Percentiles rank a stretch among this genome's conserved stretches.
Conservation (phyloP, 495 filamentous ascomycete genomes). For the Hypoxylon cercidicola region DNA sequence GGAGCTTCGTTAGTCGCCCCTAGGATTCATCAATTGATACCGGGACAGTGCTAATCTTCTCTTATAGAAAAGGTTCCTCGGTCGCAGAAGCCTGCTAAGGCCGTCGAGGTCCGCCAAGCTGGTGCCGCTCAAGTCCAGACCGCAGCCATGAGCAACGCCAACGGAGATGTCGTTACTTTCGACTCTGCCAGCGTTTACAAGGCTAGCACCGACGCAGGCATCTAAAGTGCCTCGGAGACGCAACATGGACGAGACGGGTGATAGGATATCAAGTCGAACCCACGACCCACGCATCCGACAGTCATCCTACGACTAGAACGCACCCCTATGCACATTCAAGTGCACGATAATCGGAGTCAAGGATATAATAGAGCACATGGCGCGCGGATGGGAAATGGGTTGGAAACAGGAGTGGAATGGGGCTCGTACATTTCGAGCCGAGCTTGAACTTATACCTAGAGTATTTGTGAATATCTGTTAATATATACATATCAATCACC, state of each 20-base stretch:
- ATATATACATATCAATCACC: slow-evolving; percentile 37
- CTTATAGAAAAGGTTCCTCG: slow-evolving; percentile 38
- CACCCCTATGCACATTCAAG: slow-evolving; percentile 1
- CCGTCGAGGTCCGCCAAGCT: slow-evolving; percentile 43
- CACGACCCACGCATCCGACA: slow-evolving; percentile 23
- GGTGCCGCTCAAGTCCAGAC: slow-evolving; percentile 41
- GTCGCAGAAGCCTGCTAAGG: slow-evolving; percentile 33
- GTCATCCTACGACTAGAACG: slow-evolving; percentile 15
- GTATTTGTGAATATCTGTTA: slow-evolving; percentile 44
- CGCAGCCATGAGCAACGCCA: slow-evolving; percentile 54
- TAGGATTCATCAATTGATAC: neutral
- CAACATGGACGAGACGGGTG: neutral
- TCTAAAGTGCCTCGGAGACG: slow-evolving; percentile 31
- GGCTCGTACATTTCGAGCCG: slow-evolving; percentile 34
- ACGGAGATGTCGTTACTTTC: slow-evolving; percentile 55
- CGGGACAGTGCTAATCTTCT: slow-evolving; percentile 6
- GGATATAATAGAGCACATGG: slow-evolving; percentile 28
- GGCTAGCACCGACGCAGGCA: slow-evolving; percentile 37
- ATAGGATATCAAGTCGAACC: slow-evolving; percentile 14
- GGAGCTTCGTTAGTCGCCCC: slow-evolving; percentile 41
- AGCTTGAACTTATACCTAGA: slow-evolving; percentile 43
- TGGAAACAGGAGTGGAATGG: slow-evolving; percentile 12
- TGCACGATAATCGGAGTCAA: slow-evolving; percentile 28
- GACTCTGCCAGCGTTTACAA: slow-evolving; percentile 50
- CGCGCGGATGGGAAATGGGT: slow-evolving; percentile 19